Conservation (phyloP, 768 basidiomycete species). For the Suillus americanus region DNA sequence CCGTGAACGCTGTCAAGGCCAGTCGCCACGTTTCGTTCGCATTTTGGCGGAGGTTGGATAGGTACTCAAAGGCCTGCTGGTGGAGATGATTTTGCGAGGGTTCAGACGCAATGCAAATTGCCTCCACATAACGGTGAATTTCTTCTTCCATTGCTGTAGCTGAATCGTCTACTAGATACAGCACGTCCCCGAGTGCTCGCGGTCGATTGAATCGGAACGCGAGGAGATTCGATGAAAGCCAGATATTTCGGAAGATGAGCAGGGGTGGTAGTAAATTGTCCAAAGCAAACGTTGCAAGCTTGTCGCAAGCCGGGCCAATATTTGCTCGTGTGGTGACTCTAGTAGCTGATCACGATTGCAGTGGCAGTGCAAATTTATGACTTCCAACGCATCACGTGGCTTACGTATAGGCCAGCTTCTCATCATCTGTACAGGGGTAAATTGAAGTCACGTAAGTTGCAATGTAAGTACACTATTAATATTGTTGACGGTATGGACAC, state of each 20-base stretch:
- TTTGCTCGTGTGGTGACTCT: neutral
- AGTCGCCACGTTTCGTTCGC: conserved; percentile 77
- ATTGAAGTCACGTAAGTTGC: neutral
- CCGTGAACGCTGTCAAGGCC: conserved; percentile 73
- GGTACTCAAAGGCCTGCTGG: conserved; percentile 84
- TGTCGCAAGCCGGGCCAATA: neutral
- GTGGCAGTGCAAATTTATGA: conserved; percentile 6
- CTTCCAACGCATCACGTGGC: neutral
- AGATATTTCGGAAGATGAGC: neutral
- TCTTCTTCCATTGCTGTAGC: conserved; percentile 63
- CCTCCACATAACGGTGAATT: conserved; percentile 75
- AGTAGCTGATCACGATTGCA: conserved; percentile 1
- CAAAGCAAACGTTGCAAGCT: neutral
- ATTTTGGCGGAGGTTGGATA: conserved; percentile 76
- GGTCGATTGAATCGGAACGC: neutral
- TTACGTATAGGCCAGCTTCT: neutral
- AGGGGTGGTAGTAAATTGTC: neutral
- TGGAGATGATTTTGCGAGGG: conserved; percentile 69
- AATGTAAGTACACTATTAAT: neutral
- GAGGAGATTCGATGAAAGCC: neutral
- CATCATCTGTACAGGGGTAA: conserved; percentile 3
- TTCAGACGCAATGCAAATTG: conserved; percentile 87
- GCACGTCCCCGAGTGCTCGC: conserved; percentile 19
- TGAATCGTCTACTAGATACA: conserved; percentile 15
- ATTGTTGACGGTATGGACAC: neutral